phyloP scores from a whole-genome alignment of 2,329 filamentous ascomycete genomes.

The Diplocarpon rosae region DNA sequence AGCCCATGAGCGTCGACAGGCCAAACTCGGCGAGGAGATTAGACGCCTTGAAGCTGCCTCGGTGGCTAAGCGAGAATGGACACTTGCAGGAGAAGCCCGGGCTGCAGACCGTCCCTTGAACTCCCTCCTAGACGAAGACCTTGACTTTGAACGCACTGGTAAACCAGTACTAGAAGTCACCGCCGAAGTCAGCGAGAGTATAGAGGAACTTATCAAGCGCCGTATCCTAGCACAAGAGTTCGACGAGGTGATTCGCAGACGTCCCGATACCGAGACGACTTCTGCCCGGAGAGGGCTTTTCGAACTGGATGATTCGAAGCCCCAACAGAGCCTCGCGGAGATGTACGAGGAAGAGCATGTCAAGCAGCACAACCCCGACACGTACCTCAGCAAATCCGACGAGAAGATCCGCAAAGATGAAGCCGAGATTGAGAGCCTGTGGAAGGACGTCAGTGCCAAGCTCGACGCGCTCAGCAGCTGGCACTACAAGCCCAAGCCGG shows the following conservation, averaged over 20 bases:
- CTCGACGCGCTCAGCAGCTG: conserved; percentile 86
- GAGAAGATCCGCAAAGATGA: conserved; percentile 77
- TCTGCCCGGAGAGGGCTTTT: conserved; percentile 54
- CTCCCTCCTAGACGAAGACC: conserved; percentile 84
- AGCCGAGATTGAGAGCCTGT: conserved; percentile 69
- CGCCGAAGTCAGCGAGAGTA: conserved; percentile 77
- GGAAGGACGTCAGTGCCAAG: conserved; percentile 68
- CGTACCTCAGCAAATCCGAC: conserved; percentile 69
- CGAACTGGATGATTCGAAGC: conserved; percentile 75
- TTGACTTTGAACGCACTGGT: conserved; percentile 90
- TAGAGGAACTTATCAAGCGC: conserved; percentile 89
- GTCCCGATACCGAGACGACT: conserved; percentile 55
- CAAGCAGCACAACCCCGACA: conserved; percentile 62
- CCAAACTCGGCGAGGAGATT: conserved; percentile 81
- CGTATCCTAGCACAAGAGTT: conserved; percentile 85
- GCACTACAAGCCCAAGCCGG: conserved; percentile 88
- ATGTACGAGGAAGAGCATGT: conserved; percentile 91
- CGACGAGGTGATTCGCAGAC: conserved; percentile 78
- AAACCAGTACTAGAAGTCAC: conserved; percentile 94
- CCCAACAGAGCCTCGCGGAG: conserved; percentile 78
- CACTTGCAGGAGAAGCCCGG: conserved; percentile 75
- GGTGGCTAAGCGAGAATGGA: conserved; percentile 85
- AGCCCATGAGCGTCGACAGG: conserved; percentile 76
- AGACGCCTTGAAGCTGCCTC: conserved; percentile 81
- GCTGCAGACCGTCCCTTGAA: conserved; percentile 77